These are phyloP conservation scores for Paracamarosporium sp. DNA, from an alignment of 2,329 filamentous ascomycete genomes.

Conservation along the genomic window DNA sequence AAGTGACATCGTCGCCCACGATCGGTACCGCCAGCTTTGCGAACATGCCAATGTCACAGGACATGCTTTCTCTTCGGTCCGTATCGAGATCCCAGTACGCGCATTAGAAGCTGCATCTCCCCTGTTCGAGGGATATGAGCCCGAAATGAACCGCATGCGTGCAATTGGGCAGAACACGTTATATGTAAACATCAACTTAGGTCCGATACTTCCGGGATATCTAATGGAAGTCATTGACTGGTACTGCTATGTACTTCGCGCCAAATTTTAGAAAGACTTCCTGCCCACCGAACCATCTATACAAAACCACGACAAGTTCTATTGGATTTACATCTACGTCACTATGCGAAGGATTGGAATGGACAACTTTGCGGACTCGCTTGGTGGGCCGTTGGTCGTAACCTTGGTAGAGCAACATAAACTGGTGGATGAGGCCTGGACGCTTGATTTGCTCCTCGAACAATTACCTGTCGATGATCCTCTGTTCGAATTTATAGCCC, in stretches of 20 bases:
- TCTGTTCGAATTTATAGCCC: neutral
- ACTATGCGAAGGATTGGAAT: conserved; percentile 12
- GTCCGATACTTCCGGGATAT: conserved; percentile 10
- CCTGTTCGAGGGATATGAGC: neutral
- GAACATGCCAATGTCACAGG: conserved; percentile 8
- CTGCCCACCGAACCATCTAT: conserved; percentile 3
- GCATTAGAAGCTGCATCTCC: conserved; percentile 10
- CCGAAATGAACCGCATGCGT: neutral
- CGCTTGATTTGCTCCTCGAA: neutral
- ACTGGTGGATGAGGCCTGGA: conserved; percentile 2
- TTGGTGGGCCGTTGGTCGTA: conserved; percentile 8
- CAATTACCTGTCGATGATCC: neutral
- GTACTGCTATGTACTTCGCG: conserved; percentile 3
- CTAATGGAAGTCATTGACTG: conserved; percentile 15
- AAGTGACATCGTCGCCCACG: conserved; percentile 1
- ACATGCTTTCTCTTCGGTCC: neutral
- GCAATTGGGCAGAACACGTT: neutral
- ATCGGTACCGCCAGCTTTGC: conserved; percentile 10
- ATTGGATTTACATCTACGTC: conserved; percentile 16
- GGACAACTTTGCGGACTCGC: neutral
- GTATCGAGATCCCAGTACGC: conserved; percentile 9
- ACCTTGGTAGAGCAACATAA: conserved; percentile 7
- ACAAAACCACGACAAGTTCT: conserved; percentile 11
- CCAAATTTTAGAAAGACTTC: conserved; percentile 5
- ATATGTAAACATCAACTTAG: neutral